Evolutionary conservation across 2,329 filamentous ascomycete genomes (phyloP).

Genomic region (Byssoonygena ceratinophila): DNA sequence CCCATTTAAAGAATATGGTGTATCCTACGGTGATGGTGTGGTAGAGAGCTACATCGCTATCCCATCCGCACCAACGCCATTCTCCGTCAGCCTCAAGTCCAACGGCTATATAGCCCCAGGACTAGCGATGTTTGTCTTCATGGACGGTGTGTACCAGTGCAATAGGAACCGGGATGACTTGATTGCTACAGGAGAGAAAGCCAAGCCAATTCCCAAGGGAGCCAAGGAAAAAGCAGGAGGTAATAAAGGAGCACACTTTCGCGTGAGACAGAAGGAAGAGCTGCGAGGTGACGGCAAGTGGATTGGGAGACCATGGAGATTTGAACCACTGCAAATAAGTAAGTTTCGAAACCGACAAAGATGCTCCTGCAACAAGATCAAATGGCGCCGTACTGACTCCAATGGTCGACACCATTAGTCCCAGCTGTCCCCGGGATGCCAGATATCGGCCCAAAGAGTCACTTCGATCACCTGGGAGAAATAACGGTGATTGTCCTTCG

Average conservation of each 20-base stretch:
- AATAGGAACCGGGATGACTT: slow-evolving; percentile 44
- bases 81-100: slow-evolving; percentile 42
- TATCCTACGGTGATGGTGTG: slow-evolving; percentile 41
- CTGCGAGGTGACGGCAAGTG: slow-evolving; percentile 38
- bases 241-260: slow-evolving; percentile 38
- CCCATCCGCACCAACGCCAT: slow-evolving; percentile 37
- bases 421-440: slow-evolving; percentile 9
- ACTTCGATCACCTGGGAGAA: slow-evolving; percentile 21
- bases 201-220: background rate
- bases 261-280: slow-evolving; percentile 46
- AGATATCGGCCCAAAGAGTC: slow-evolving; percentile 9
- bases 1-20: slow-evolving; percentile 41
- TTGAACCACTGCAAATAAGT: slow-evolving; percentile 43
- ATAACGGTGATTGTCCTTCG: slow-evolving; percentile 26
- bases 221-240: slow-evolving; percentile 21
- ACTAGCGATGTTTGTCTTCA: slow-evolving; percentile 46
- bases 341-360: slow-evolving; percentile 14
- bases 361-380: background rate
- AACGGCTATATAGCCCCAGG: slow-evolving; percentile 44
- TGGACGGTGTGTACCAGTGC: slow-evolving; percentile 49
- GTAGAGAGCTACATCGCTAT: slow-evolving; percentile 45
- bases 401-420: background rate
- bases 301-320: slow-evolving; percentile 45
- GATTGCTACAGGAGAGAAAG: background rate
- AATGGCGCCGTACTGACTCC: background rate